Conservation (phyloP, 192 early-diverging fungal species). For the Coemansia sp. region DNA sequence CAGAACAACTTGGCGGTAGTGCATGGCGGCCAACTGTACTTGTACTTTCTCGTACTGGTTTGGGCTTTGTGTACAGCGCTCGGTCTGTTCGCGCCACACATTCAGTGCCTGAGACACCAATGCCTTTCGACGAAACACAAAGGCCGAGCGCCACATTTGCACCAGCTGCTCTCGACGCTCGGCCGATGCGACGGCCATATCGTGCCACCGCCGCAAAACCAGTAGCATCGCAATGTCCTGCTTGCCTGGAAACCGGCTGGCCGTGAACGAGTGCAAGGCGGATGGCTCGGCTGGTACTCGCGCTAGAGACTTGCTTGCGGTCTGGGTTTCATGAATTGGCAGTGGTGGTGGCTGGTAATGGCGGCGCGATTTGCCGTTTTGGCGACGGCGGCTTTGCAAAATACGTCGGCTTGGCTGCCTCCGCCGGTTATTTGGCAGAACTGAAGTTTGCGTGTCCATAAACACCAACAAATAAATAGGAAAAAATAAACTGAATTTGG, state of each 20-base stretch:
- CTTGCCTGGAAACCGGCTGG: conserved; percentile 26
- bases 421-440: neutral
- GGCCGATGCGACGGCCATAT: conserved; percentile 21
- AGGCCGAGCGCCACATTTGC: conserved; percentile 27
- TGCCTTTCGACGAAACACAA: conserved; percentile 3
- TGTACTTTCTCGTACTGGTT: conserved; percentile 12
- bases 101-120: conserved; percentile 9
- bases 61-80: neutral
- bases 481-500: neutral
- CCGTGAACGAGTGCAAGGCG: conserved; percentile 13
- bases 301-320: neutral
- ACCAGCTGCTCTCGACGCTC: conserved; percentile 31
- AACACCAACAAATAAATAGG: conserved; percentile 1
- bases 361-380: neutral
- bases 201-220: conserved; percentile 32
- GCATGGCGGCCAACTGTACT: conserved; percentile 15
- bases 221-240: conserved; percentile 22
- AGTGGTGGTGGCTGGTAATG: conserved; percentile 9
- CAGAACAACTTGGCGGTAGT: conserved; percentile 14
- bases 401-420: neutral
- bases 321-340: neutral
- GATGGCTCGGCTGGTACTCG: neutral
- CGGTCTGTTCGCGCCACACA: conserved; percentile 4
- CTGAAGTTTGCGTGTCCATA: neutral
- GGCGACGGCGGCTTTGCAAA: neutral